phyloP scores from a whole-genome alignment of 164 flowering plant species.

The Vitis labrusca region DNA sequence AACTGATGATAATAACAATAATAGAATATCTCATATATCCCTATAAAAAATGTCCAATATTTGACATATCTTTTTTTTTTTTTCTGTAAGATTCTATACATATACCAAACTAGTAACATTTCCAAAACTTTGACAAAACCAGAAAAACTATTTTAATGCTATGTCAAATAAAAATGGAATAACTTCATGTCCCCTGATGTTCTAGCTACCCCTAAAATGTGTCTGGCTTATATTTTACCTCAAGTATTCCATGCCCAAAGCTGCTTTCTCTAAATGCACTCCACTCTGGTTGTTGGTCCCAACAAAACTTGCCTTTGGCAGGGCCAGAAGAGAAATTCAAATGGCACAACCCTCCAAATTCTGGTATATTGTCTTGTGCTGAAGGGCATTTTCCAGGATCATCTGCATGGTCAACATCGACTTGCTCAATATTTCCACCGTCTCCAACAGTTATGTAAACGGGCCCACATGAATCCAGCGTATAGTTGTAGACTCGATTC shows the following conservation, averaged over 20 bases:
- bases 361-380: constrained; percentile 59
- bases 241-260: constrained; percentile 97
- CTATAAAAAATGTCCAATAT: too few species aligned
- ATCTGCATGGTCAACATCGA: constrained; percentile 81
- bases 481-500: constrained; percentile 82
- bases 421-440: constrained; percentile 89
- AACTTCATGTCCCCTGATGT: too few species aligned
- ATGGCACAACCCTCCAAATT: constrained; percentile 79
- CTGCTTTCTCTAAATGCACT: constrained; percentile 96
- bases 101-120: too few species aligned
- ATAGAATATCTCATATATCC: too few species aligned
- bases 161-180: too few species aligned
- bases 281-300: constrained; percentile 93
- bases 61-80: too few species aligned
- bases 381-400: constrained; percentile 91
- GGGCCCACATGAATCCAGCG: constrained; percentile 81
- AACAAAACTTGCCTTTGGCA: constrained; percentile 78
- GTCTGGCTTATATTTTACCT: constrained; percentile 39
- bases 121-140: too few species aligned
- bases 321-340: constrained; percentile 78
- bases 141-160: too few species aligned
- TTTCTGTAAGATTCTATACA: too few species aligned
- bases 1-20: too few species aligned
- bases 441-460: constrained; percentile 82
- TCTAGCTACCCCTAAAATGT: neutral